Conservation (phyloP, 805 yeast genomes). For the Wickerhamiella kurtzmanii region DNA sequence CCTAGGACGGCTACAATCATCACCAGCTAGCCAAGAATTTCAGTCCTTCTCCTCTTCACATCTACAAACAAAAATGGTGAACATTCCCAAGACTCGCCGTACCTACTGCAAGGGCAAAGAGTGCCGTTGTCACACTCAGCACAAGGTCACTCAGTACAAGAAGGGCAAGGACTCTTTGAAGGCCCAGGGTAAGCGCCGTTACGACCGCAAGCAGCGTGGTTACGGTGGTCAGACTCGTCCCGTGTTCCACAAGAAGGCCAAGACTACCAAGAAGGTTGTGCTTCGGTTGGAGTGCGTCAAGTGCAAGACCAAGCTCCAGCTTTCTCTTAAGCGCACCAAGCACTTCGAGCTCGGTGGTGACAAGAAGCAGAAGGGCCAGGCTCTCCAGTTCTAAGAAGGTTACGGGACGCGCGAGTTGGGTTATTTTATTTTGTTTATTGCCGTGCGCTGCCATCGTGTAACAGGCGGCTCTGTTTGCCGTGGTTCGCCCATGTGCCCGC, state of each 20-base stretch:
- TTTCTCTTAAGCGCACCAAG: slow-evolving; percentile 98
- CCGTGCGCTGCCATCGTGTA: background rate
- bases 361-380: slow-evolving; percentile 99
- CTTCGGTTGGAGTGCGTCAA: slow-evolving; percentile 97
- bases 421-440: background rate
- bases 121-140: slow-evolving; percentile 99
- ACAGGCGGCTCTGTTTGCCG: too few relatives aligned
- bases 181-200: slow-evolving; percentile 99
- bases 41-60: slow-evolving; percentile 2
- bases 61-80: slow-evolving; percentile 43
- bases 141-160: slow-evolving; percentile 99
- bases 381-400: slow-evolving; percentile 79
- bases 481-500: too few relatives aligned
- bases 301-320: slow-evolving; percentile 98
- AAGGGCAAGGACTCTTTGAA: slow-evolving; percentile 99
- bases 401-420: slow-evolving; percentile 3
- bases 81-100: slow-evolving; percentile 99
- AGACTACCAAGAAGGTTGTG: slow-evolving; percentile 99
- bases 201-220: slow-evolving; percentile 99
- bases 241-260: slow-evolving; percentile 99
- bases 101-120: slow-evolving; percentile 99
- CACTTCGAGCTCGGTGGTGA: slow-evolving; percentile 99
- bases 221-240: slow-evolving; percentile 99
- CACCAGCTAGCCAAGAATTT: background rate
- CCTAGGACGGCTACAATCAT: background rate